Conservation (phyloP, 2,329 filamentous ascomycete species). For the Colletotrichum sp. region DNA sequence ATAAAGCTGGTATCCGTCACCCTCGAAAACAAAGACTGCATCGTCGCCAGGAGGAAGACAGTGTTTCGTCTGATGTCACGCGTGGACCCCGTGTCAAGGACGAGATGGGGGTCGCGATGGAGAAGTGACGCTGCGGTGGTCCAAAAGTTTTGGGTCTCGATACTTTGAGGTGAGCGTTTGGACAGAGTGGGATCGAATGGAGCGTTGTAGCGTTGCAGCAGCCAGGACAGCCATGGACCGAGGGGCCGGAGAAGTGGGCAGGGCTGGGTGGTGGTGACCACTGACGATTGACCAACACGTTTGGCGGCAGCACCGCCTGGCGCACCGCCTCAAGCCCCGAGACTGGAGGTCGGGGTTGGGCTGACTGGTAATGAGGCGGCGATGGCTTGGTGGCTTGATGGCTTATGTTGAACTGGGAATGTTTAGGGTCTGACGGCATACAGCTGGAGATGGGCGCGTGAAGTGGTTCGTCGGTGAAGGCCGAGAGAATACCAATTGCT, state of each 20-base stretch:
- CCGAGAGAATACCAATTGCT: neutral
- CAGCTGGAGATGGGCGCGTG: neutral
- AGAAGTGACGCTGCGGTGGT: neutral
- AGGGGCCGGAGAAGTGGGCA: neutral
- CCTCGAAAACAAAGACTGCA: neutral
- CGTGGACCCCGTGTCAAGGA: neutral
- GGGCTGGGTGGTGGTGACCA: neutral
- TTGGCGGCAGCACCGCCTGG: conserved; percentile 1
- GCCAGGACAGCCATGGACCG: neutral
- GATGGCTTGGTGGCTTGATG: neutral
- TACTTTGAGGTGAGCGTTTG: neutral
- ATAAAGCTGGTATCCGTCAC: neutral
- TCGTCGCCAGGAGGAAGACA: neutral
- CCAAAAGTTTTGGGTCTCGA: neutral
- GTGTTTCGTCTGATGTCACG: conserved; percentile 17
- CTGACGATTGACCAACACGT: neutral
- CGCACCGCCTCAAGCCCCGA: conserved; percentile 8
- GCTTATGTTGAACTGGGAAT: neutral
- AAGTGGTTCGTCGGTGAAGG: neutral
- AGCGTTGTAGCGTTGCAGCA: neutral
- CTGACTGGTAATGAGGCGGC: neutral
- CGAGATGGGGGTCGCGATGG: neutral
- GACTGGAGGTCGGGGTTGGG: neutral
- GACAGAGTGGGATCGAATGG: neutral
- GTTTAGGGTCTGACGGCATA: neutral